These are phyloP conservation scores for Thermothelomyces thermophilus DNA, from an alignment of 2,329 filamentous ascomycete species.

Conservation along the genomic window DNA sequence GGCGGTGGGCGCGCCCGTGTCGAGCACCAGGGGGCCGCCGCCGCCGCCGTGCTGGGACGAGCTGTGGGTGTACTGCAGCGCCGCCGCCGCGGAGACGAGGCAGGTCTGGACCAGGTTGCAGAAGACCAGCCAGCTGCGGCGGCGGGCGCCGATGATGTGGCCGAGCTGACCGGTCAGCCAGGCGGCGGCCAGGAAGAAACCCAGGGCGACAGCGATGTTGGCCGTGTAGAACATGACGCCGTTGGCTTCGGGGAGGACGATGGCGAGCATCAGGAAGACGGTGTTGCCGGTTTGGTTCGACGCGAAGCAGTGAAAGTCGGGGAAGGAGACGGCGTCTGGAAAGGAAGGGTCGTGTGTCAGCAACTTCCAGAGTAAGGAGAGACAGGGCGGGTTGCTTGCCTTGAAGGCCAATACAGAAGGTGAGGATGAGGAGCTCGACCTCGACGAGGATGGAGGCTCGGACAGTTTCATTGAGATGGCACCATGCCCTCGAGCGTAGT, in stretches of 20 bases:
- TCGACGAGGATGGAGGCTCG: conserved; percentile 38
- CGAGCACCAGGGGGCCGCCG: background rate
- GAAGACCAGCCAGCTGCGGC: conserved; percentile 46
- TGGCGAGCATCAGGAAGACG: conserved; percentile 49
- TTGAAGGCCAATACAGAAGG: conserved; percentile 47
- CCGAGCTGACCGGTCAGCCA: conserved; percentile 51
- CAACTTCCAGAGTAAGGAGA: background rate
- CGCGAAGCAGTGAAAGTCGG: conserved; percentile 55
- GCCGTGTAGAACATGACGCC: conserved; percentile 43
- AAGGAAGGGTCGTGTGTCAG: background rate
- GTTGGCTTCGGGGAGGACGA: conserved; percentile 42
- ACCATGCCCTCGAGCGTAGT: conserved; percentile 19
- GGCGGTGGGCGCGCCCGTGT: conserved; percentile 26
- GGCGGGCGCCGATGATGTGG: conserved; percentile 44
- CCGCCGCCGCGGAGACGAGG: conserved; percentile 48
- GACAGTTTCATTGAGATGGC: conserved; percentile 30
- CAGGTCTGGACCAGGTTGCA: conserved; percentile 49
- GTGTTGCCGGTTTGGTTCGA: conserved; percentile 63
- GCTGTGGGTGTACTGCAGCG: conserved; percentile 36
- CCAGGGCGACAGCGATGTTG: conserved; percentile 50
- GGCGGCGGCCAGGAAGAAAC: conserved; percentile 49
- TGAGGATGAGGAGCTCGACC: conserved; percentile 40
- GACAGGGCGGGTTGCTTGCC: conserved; percentile 21
- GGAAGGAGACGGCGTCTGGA: conserved; percentile 52
- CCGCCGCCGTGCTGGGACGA: conserved; percentile 29